Conservation (phyloP, 805 yeast genomes). For the Candida endomychidarum region DNA sequence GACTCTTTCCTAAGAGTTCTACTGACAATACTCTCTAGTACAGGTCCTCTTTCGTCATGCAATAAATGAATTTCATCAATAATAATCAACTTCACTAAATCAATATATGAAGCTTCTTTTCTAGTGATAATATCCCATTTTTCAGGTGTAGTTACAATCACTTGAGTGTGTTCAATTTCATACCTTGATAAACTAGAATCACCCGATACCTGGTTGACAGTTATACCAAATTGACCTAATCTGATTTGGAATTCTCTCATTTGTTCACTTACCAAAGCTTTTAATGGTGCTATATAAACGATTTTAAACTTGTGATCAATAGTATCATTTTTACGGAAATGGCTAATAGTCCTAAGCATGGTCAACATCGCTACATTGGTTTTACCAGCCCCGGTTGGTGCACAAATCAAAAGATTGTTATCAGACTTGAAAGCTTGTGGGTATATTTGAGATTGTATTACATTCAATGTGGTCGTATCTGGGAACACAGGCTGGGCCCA, state of each 20-base stretch:
- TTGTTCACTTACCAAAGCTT: constrained; percentile 94
- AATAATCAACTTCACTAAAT: constrained; percentile 66
- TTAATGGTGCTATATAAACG: constrained; percentile 89
- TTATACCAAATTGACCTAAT: constrained; percentile 58
- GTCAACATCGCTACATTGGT: constrained; percentile 94
- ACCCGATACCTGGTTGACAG: constrained; percentile 87
- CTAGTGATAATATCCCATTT: constrained; percentile 97
- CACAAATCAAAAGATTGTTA: constrained; percentile 78
- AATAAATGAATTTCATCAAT: constrained; percentile 91
- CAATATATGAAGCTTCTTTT: constrained; percentile 60
- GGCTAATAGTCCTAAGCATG: constrained; percentile 59
- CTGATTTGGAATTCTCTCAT: constrained; percentile 81
- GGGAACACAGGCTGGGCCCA: constrained; percentile 86
- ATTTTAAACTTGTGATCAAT: constrained; percentile 63
- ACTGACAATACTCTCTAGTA: constrained; percentile 81
- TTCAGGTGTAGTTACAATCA: constrained; percentile 92
- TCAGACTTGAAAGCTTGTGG: constrained; percentile 76
- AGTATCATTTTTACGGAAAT: constrained; percentile 51
- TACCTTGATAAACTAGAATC: constrained; percentile 75
- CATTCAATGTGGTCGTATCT: constrained; percentile 68
- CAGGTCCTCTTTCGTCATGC: constrained; percentile 96
- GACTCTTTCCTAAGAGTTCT: constrained; percentile 56
- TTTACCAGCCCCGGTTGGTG: constrained; percentile 99
- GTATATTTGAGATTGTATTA: constrained; percentile 79
- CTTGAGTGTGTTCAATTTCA: constrained; percentile 75